phyloP scores from a whole-genome alignment of 2,329 filamentous ascomycete genomes.

The Tympanopsis confertula region DNA sequence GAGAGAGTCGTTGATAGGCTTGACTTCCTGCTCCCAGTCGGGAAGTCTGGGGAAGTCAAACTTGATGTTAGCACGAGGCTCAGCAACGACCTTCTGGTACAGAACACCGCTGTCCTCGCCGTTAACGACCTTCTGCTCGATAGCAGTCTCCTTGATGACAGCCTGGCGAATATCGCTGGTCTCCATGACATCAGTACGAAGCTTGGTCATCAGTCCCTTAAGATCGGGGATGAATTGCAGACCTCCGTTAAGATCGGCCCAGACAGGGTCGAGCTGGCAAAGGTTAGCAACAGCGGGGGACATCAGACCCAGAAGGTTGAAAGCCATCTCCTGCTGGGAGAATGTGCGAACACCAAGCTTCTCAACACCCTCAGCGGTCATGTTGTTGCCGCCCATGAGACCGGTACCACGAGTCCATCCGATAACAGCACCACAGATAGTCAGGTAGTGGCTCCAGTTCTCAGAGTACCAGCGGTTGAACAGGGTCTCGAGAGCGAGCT shows the following conservation, averaged over 20 bases:
- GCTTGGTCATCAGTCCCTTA: constrained; percentile 9
- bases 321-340: constrained; percentile 26
- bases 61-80: constrained; percentile 3
- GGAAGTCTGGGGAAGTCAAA: constrained; percentile 13
- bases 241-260: constrained; percentile 25
- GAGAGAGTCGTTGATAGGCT: constrained; percentile 9
- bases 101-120: constrained; percentile 46
- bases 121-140: constrained; percentile 53
- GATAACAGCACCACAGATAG: constrained; percentile 26
- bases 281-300: constrained; percentile 13
- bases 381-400: constrained; percentile 27
- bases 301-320: constrained; percentile 21
- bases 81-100: constrained; percentile 2
- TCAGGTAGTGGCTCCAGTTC: constrained; percentile 22
- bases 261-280: constrained; percentile 19
- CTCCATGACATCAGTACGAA: constrained; percentile 8
- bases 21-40: constrained; percentile 10
- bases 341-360: constrained; percentile 24
- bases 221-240: constrained; percentile 16
- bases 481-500: constrained; percentile 22
- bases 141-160: constrained; percentile 9
- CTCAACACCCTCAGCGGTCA: constrained; percentile 22
- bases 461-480: constrained; percentile 21
- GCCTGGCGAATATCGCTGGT: constrained; percentile 10
- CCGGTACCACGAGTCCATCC: constrained; percentile 31